Conservation (phyloP, 1,139 yeast species). For the Nadsonia starkeyi-henricii region DNA sequence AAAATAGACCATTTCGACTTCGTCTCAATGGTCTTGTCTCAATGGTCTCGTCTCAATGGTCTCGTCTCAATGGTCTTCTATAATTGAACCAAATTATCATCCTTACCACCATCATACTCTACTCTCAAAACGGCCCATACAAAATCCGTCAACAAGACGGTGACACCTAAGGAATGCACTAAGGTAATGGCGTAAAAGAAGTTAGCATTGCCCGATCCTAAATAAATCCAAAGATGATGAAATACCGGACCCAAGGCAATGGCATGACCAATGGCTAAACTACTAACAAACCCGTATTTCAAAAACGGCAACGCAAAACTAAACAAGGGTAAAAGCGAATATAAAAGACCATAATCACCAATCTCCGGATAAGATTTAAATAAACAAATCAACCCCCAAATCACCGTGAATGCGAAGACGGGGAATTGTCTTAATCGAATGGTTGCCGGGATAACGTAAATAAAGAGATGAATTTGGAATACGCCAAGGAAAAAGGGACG, state of each 20-base stretch:
- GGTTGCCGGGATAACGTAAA: slow-evolving; percentile 63
- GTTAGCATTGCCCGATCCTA: slow-evolving; percentile 91
- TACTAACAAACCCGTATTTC: slow-evolving; percentile 31
- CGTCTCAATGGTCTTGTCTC: too few relatives aligned
- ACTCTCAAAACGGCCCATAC: slow-evolving; percentile 66
- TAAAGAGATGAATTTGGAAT: slow-evolving; percentile 61
- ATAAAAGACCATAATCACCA: slow-evolving; percentile 66
- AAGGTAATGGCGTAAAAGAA: slow-evolving; percentile 90
- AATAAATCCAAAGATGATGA: slow-evolving; percentile 85
- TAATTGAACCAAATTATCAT: slow-evolving; percentile 15
- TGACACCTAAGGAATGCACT: slow-evolving; percentile 62
- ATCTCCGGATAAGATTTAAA: slow-evolving; percentile 79
- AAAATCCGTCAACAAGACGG: slow-evolving; percentile 57
- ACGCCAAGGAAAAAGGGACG: slow-evolving; percentile 70
- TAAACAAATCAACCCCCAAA: slow-evolving; percentile 53
- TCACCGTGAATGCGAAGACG: slow-evolving; percentile 49
- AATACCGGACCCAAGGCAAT: slow-evolving; percentile 69
- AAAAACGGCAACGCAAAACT: slow-evolving; percentile 27
- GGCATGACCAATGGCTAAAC: slow-evolving; percentile 34
- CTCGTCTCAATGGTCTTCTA: slow-evolving; percentile 3
- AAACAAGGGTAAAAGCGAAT: slow-evolving; percentile 48
- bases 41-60: background rate
- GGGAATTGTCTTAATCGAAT: slow-evolving; percentile 44
- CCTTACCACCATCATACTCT: slow-evolving; percentile 47
- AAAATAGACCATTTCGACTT: too few relatives aligned